Conservation (phyloP, 2,329 filamentous ascomycete species). For the Blastomyces gilchristii region DNA sequence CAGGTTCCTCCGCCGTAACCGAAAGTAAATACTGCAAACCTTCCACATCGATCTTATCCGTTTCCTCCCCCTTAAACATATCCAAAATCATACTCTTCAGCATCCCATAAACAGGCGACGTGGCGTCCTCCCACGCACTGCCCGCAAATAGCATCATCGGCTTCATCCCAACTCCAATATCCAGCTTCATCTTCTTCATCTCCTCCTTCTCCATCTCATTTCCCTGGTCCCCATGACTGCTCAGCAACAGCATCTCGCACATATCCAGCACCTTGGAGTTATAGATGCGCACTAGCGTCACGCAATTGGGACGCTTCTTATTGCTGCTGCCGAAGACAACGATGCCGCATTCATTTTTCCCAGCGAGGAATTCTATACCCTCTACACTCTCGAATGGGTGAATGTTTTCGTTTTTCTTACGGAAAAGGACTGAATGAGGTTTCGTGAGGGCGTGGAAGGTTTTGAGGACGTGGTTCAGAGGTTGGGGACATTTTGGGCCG, state of each 20-base stretch:
- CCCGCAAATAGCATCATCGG: conserved; percentile 89
- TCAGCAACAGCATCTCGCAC: conserved; percentile 76
- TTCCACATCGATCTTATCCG: conserved; percentile 82
- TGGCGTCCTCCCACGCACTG: conserved; percentile 73
- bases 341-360: conserved; percentile 88
- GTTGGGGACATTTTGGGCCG: conserved; percentile 72
- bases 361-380: conserved; percentile 86
- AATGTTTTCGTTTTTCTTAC: conserved; percentile 84
- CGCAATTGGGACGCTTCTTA: conserved; percentile 90
- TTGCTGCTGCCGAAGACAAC: conserved; percentile 74
- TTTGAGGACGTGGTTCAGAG: conserved; percentile 70
- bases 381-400: conserved; percentile 87
- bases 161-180: conserved; percentile 65
- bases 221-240: conserved; percentile 41
- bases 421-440: conserved; percentile 79
- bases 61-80: conserved; percentile 76
- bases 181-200: conserved; percentile 52
- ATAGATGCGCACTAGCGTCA: conserved; percentile 77
- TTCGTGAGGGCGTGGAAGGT: conserved; percentile 79
- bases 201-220: conserved; percentile 49
- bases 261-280: conserved; percentile 85
- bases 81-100: conserved; percentile 82
- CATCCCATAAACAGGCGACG: conserved; percentile 67
- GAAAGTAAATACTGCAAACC: conserved; percentile 85
- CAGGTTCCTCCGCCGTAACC: conserved; percentile 61